Base-by-base conservation (phyloP, 1,284 basidiomycete genomes). In the Xerocomus cyaneibrunnescens region DNA sequence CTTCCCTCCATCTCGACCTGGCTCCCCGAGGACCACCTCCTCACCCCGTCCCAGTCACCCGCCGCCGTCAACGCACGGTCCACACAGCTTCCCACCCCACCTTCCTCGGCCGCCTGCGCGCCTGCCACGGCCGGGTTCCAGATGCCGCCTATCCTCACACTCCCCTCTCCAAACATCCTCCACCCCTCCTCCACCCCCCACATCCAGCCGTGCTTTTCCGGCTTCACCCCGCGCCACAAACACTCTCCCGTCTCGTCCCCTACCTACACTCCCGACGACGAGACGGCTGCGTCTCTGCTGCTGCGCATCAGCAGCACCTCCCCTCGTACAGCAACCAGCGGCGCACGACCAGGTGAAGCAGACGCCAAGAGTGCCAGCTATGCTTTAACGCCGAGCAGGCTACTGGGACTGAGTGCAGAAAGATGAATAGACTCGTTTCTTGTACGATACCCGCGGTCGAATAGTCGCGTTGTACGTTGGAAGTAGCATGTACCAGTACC, bases 241-340 rank as follows among this genome's bases (percentile, higher is more conserved):
- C 13, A 13, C 1, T 71, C 70, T 19, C 73, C 72, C 27, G 61
- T 62, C 16, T 23, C 64, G 35, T 72, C 71, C 31, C 74, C 73
- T n/a, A 58, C 67, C 37, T 76, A 78, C 60, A 82, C 85, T 7
- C 79, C 81, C 0, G 86, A 88, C 52, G 86, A 89, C 59, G 83
- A 88, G 69, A 77, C 74, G 0, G 84, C 84, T 0, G 86, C 85
- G 9, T 81, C 85, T 7, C 67, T 87, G 53, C 67, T 88, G 25
- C 67, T 89, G 44, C 79, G 85, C 58, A 85, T 87, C 58, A 77
- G 80, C 62, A 70, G 71, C 7, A 55, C 48, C 8, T 64, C 63
- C 14, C n/a, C 54, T 14, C 61, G 44, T 16, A 32, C 48, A n/a
- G n/a, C n/a, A n/a, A n/a, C n/a, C n/a, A n/a, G n/a, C n/a, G n/a